Percentiles rank a stretch among this genome's conserved stretches.
Conservation (phyloP, 208 protist genomes). For the Crithidia thermophila region DNA sequence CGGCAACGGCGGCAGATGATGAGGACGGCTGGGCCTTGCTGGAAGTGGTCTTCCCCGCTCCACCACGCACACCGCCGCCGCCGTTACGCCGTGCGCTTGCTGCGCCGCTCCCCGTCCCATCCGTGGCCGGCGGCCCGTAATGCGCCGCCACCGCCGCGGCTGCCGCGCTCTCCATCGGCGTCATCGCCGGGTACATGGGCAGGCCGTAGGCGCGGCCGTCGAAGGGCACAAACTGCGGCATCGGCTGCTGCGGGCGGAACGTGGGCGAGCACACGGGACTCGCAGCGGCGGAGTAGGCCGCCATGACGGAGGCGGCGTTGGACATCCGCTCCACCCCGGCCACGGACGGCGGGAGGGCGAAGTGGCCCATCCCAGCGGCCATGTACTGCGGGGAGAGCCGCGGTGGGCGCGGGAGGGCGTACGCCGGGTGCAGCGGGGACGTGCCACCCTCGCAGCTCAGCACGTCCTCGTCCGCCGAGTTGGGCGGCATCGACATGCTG, state of each 20-base stretch:
- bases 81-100: too few relatives aligned
- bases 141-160: background rate
- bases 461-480: slow-evolving; percentile 18
- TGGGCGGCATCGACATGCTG: background rate
- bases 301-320: background rate
- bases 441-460: slow-evolving; percentile 10
- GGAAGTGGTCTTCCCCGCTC: too few relatives aligned
- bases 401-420: slow-evolving; percentile 7
- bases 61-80: too few relatives aligned
- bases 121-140: background rate
- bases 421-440: background rate
- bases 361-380: background rate
- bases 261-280: background rate
- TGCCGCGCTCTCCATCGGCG: slow-evolving; percentile 2
- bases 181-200: background rate
- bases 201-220: slow-evolving; percentile 62
- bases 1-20: too few relatives aligned
- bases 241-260: background rate
- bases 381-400: slow-evolving; percentile 13
- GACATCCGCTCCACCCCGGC: background rate
- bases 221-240: slow-evolving; percentile 44
- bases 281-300: background rate
- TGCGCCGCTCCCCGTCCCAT: too few relatives aligned
- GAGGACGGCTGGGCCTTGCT: too few relatives aligned
- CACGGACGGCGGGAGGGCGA: slow-evolving; percentile 17